These are phyloP conservation scores for Infundibulicybe gibba DNA, from an alignment of 768 basidiomycete genomes.

Conservation along the genomic window DNA sequence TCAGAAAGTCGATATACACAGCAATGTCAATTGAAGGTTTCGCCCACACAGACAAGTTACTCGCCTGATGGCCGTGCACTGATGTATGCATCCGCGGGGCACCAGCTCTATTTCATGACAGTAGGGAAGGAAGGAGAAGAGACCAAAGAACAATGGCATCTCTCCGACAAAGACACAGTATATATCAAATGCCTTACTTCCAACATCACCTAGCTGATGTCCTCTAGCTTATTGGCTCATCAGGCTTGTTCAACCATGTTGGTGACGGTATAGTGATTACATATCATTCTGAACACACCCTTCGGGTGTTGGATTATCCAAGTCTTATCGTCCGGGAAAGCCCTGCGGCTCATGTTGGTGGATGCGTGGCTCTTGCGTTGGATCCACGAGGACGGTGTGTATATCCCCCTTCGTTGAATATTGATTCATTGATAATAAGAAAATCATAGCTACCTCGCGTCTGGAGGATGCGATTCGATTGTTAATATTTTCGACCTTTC, in stretches of 20 bases:
- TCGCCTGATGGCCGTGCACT: conserved; percentile 69
- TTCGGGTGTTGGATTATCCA: conserved; percentile 71
- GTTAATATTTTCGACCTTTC: conserved; percentile 76
- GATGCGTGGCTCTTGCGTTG: conserved; percentile 71
- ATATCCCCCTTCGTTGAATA: neutral
- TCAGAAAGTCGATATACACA: conserved; percentile 71
- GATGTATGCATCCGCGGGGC: conserved; percentile 56
- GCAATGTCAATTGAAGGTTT: conserved; percentile 51
- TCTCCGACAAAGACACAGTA: conserved; percentile 49
- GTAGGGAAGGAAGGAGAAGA: conserved; percentile 52
- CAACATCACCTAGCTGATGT: conserved; percentile 1
- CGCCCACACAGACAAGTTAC: conserved; percentile 65
- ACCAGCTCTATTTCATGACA: conserved; percentile 60
- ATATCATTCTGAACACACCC: conserved; percentile 57
- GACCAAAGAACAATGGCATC: conserved; percentile 40
- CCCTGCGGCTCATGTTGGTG: conserved; percentile 74
- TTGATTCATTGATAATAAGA: neutral
- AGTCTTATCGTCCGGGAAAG: conserved; percentile 54
- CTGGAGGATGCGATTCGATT: conserved; percentile 79
- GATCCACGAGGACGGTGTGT: conserved; percentile 74
- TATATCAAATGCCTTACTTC: conserved; percentile 13
- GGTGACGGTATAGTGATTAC: conserved; percentile 72
- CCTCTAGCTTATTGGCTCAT: conserved; percentile 50
- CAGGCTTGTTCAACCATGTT: conserved; percentile 71
- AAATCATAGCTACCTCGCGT: conserved; percentile 63